Evolutionary conservation across 1,139 yeast genomes (phyloP).

Genomic region (Hemisphaericaspora subhashii): DNA sequence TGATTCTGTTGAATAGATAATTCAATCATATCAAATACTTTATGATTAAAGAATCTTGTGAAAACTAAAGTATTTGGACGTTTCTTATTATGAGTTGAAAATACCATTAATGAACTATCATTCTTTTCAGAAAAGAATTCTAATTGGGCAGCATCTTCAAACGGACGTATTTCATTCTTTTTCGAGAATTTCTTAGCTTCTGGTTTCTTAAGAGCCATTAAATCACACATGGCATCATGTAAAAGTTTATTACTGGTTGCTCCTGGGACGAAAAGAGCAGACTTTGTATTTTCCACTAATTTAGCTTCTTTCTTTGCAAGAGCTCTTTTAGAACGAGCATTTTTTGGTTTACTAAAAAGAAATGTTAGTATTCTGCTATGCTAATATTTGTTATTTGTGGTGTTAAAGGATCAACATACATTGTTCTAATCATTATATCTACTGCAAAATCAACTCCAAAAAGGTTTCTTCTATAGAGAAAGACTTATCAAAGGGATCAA

Average conservation of each 20-base stretch:
- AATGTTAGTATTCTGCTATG: constrained; percentile 1
- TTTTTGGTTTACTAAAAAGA: constrained; percentile 61
- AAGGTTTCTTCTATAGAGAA: not conserved
- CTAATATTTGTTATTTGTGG: not conserved
- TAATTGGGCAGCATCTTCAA: constrained; percentile 83
- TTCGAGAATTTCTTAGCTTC: constrained; percentile 81
- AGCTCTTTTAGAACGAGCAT: constrained; percentile 95
- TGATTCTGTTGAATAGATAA: constrained; percentile 67
- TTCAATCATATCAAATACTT: constrained; percentile 93
- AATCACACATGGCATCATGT: constrained; percentile 88
- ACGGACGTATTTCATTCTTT: constrained; percentile 88
- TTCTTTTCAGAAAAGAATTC: constrained; percentile 95
- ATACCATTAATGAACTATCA: constrained; percentile 83
- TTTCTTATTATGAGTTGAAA: constrained; percentile 82
- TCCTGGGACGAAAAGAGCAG: constrained; percentile 91
- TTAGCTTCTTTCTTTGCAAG: constrained; percentile 86
- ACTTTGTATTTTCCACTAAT: constrained; percentile 84
- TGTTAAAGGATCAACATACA: constrained; percentile 42
- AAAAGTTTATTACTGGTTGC: constrained; percentile 73
- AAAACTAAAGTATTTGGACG: constrained; percentile 91
- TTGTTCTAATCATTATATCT: constrained; percentile 65
- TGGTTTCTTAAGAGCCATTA: constrained; percentile 91
- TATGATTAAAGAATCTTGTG: constrained; percentile 84
- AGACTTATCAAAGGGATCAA: no score
- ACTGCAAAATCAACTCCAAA: no score